Conservation (phyloP, 1,284 basidiomycete genomes). For the Lentinus polychrous region DNA sequence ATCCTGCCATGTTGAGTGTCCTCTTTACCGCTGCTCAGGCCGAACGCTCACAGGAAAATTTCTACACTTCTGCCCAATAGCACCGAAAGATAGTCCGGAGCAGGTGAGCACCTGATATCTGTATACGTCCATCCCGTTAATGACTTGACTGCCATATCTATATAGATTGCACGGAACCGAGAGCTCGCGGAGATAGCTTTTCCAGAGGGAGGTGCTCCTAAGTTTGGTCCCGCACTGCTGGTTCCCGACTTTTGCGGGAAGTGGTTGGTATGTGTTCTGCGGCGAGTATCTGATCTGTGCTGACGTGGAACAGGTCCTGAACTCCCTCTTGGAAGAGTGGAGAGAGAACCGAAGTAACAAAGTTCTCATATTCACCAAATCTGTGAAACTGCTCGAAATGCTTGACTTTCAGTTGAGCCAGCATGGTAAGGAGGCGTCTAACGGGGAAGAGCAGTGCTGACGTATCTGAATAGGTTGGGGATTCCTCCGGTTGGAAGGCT, state of each 20-base stretch:
- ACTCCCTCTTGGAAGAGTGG: conserved; percentile 62
- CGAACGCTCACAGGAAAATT: not conserved
- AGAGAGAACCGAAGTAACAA: conserved; percentile 60
- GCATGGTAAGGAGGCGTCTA: conserved; percentile 30
- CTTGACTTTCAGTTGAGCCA: conserved; percentile 62
- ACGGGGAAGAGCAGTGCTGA: conserved; percentile 3
- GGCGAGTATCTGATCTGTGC: not conserved
- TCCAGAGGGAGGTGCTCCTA: conserved; percentile 45
- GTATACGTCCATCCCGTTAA: not conserved
- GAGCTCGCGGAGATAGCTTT: conserved; percentile 53
- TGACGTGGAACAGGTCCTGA: conserved; percentile 45
- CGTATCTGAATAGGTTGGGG: conserved; percentile 39
- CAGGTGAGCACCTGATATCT: conserved; percentile 37
- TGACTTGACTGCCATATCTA: not conserved
- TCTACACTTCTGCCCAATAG: conserved; percentile 25
- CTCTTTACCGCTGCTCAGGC: not conserved
- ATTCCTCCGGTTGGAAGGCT: conserved; percentile 71
- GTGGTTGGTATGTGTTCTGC: conserved; percentile 54
- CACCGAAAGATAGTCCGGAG: conserved; percentile 54
- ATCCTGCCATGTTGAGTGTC: conserved; percentile 60
- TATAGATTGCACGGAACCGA: conserved; percentile 52
- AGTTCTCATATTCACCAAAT: conserved; percentile 82
- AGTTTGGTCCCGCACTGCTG: conserved; percentile 55
- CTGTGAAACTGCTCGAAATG: conserved; percentile 76
- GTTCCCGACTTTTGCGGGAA: conserved; percentile 72